Evolutionary conservation across 768 basidiomycete genomes (phyloP), one percentile per base, ranked within the genome.

Genomic region (Serendipita vermifera): DNA sequence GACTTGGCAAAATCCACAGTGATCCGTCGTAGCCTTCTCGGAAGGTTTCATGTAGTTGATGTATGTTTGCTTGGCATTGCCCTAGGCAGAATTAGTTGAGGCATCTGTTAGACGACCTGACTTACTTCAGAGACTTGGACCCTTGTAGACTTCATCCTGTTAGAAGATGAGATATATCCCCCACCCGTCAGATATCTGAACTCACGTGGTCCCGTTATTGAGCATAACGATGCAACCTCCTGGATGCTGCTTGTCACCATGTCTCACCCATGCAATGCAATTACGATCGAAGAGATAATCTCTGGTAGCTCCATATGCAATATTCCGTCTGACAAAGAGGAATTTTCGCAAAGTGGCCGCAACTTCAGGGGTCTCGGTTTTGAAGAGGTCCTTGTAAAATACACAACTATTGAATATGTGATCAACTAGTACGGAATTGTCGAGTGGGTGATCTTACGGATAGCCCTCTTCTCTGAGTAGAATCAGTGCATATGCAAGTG

Each of bases 361-460:
- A 5, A 75, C 73, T 14, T 65, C 64, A 58, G 74, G 74, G 38
- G 68, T 61, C 62, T 86, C 84, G 0, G 80, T 83, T n/a, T 51
- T 51, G 62, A 86, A 87, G 14, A 89, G 63, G 66, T 90, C 87
- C 4, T 86, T 87, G 59, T 88, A 89, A 66, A 89, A 91, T n/a
- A 88, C 79, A 61, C 87, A 91, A 36, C 87, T 90, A 29, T 57
- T 33, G 6, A 54, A 32, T 31, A 36, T 20, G 56, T 3, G 40
- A 13, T 36, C 7, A 33, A n/a, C 14, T 40, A 2, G 22, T 27
- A 15, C 20, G 20, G 15, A 55, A 2, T 11, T 13, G 3, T 11
- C 15, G 9, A 43, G 31, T 29, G n/a, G 15, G 38, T 17, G 17
- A 33, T 5, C 85, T 66, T 63, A 89, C 87, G 87, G 87, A 61